A percentile compares a stretch with the other conserved stretches of the same genome.
These are phyloP conservation scores for Apostasia shenzhenica DNA, from an alignment of 106 monocot species.

Conservation along the genomic window DNA sequence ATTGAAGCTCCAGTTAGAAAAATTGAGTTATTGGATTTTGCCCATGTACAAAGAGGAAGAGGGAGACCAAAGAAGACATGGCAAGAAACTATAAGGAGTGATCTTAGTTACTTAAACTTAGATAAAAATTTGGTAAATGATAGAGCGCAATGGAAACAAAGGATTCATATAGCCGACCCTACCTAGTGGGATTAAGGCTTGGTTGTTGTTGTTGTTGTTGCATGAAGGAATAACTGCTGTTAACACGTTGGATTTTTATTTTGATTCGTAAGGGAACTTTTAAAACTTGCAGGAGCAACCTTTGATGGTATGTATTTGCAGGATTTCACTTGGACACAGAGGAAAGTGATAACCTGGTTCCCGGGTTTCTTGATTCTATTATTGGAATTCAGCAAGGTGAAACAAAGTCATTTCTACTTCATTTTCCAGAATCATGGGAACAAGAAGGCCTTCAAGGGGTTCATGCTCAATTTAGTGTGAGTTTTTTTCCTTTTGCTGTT, in stretches of 20 bases:
- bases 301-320: conserved; percentile 19
- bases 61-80: too few relatives aligned
- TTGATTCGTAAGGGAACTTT: not conserved
- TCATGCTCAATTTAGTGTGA: conserved; percentile 83
- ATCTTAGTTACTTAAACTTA: too few relatives aligned
- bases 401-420: conserved; percentile 69
- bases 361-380: conserved; percentile 86
- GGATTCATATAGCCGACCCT: too few relatives aligned
- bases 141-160: too few relatives aligned
- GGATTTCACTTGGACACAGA: conserved; percentile 96
- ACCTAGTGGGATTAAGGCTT: too few relatives aligned
- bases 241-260: not conserved
- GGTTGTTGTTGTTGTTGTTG: too few relatives aligned
- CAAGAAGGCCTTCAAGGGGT: conserved; percentile 89
- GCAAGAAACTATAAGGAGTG: too few relatives aligned
- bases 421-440: conserved; percentile 85
- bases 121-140: too few relatives aligned
- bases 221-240: not conserved
- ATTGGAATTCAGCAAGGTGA: conserved; percentile 84
- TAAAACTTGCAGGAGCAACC: not conserved
- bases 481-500: conserved; percentile 10
- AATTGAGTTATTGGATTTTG: too few relatives aligned
- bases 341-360: conserved; percentile 72
- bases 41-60: too few relatives aligned
- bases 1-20: too few relatives aligned